Base-by-base conservation (phyloP, 495 filamentous ascomycete species). In the Achaetomiella virescens region DNA sequence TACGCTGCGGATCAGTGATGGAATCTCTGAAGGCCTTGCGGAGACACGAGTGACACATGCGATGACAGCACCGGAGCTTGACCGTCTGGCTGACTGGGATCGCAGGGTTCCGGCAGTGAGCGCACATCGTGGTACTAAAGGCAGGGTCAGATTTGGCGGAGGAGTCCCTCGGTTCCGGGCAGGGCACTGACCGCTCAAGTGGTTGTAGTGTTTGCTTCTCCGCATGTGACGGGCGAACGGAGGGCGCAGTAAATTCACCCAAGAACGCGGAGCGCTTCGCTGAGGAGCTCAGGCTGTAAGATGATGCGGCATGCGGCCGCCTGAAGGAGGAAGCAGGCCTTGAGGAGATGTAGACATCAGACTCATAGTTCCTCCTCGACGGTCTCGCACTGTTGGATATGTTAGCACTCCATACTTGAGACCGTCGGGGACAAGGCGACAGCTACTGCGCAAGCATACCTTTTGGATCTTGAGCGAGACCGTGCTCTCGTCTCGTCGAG, bases 31-130 rank as follows among this genome's bases (percentile, higher is more conserved):
- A 95, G 58, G 83, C 78, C 18, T 83, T 80, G 62, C 80, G 81
- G 21, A 95, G 72, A 69, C 89, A 95, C 10, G 77, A 62, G 52
- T 85, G 72, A 67, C 89, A 95, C 85, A 89, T 90, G 40, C 81
- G 80, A 64, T 95, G 89, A 22, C 79, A 79, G 64, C 89, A 95
- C 54, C 80, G 76, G 38, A 91, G 79, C 61, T 85, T 86, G 18
- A 81, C 84, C 20, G 82, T 78, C 68, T 83, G 79, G 48, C 74
- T 73, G 38, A 74, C 61, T 1, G 82, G 80, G 4, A 83, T 64
- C 53, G 84, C 81, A 47, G 85, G 79, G 33, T 82, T 78, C 61
- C 83, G 67, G 69, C 89, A 93, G 22, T 78, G 81, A 17, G 90
- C 67, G 54, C 88, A 92, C 63, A 84, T 75, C 63, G 85, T 76